These are phyloP conservation scores for Acanthamoeba culbertsoni DNA, from an alignment of 208 protist genomes.

Conservation along the genomic window DNA sequence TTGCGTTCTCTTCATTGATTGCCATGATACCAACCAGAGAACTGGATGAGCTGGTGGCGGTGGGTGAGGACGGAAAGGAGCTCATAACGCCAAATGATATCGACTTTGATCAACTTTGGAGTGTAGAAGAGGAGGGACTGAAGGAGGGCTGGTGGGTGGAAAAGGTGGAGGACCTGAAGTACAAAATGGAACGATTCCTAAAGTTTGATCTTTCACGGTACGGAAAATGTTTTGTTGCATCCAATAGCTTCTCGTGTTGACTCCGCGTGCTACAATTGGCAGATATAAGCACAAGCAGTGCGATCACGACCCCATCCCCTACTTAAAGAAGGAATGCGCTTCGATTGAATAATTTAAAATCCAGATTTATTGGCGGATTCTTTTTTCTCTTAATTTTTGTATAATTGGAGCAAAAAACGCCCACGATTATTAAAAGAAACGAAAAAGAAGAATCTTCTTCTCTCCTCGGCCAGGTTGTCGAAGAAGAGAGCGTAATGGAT, in stretches of 20 bases:
- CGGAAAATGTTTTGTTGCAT: neutral
- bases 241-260: neutral
- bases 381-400: too few species aligned
- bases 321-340: neutral
- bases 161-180: slow-evolving; percentile 36
- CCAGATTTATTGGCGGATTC: neutral
- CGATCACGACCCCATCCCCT: neutral
- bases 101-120: neutral
- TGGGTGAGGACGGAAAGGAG: slow-evolving; percentile 7
- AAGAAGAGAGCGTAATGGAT: too few species aligned
- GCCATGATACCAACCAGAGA: neutral
- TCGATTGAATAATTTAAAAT: neutral
- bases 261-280: neutral
- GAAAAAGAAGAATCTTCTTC: too few species aligned
- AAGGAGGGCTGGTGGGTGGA: slow-evolving; percentile 46
- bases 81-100: neutral
- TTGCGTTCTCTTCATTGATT: too few species aligned
- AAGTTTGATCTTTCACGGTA: slow-evolving; percentile 4
- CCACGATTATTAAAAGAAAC: too few species aligned
- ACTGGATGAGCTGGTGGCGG: neutral
- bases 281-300: slow-evolving; percentile 1
- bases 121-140: neutral
- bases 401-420: too few species aligned
- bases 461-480: too few species aligned
- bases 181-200: slow-evolving; percentile 37